Evolutionary conservation across 768 basidiomycete species (phyloP).

Genomic region (Kockovaella imperatae): DNA sequence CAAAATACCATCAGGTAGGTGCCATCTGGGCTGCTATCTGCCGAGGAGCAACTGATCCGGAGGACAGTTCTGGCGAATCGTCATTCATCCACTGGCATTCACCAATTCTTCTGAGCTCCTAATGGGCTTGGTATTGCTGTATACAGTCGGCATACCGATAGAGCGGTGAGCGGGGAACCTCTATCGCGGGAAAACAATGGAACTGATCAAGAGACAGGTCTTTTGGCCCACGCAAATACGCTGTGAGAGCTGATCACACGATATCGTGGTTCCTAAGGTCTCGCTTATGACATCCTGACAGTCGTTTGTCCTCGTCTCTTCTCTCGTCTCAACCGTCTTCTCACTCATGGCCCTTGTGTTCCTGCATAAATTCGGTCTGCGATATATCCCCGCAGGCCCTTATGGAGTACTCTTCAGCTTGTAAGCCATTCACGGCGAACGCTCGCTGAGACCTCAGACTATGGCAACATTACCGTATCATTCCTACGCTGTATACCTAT

Average conservation of each 20-base stretch:
- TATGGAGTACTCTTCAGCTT: slow-evolving; percentile 59
- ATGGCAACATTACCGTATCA: slow-evolving; percentile 72
- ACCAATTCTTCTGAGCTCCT: slow-evolving; percentile 80
- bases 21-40: slow-evolving; percentile 5
- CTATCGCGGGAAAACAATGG: background rate
- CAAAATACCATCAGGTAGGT: slow-evolving; percentile 76
- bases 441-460: slow-evolving; percentile 48
- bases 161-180: slow-evolving; percentile 52
- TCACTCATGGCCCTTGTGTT: slow-evolving; percentile 61
- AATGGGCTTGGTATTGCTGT: slow-evolving; percentile 64
- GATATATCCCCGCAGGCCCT: slow-evolving; percentile 68
- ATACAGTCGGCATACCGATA: slow-evolving; percentile 60
- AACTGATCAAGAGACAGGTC: slow-evolving; percentile 42
- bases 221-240: slow-evolving; percentile 81
- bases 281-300: slow-evolving; percentile 33
- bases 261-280: background rate
- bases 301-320: slow-evolving; percentile 70
- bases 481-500: slow-evolving; percentile 69
- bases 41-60: slow-evolving; percentile 1
- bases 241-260: slow-evolving; percentile 53
- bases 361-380: slow-evolving; percentile 61
- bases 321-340: slow-evolving; percentile 58
- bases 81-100: slow-evolving; percentile 65
- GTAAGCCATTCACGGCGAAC: slow-evolving; percentile 22
- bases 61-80: slow-evolving; percentile 74